Evolutionary conservation across 192 early-diverging fungal species (phyloP), one percentile per base, ranked within the genome.

Genomic region (Linnemannia exigua): DNA sequence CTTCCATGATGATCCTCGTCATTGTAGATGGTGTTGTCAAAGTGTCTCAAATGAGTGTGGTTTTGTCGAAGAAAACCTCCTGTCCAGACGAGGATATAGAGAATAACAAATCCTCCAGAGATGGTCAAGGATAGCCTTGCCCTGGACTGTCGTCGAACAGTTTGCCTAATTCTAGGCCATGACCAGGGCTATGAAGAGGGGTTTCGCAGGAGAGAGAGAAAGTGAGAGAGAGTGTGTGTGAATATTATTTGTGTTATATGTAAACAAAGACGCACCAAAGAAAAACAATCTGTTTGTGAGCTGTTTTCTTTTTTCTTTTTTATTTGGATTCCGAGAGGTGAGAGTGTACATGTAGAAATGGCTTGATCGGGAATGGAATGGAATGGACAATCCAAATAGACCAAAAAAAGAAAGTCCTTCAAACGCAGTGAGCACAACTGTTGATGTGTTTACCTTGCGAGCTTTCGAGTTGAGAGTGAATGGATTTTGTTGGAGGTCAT

Each of bases 181-280:
- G 84, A 80, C 84, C 78, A 86, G 0, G 79, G 63, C 84, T 84
- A 66, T 35, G 20, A 14, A 48, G 17, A 47, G 9, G 15, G 14
- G 58, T 31, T 31, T 28, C 31, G 25, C 41, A 9, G 3, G 41
- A 44, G 41, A 44, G n/a, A n/a, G n/a, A n/a, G n/a, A n/a, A n/a
- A n/a, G n/a, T n/a, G n/a, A n/a, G n/a, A n/a, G n/a, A n/a, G n/a
- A n/a, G n/a, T n/a, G n/a, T n/a, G n/a, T n/a, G n/a, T n/a, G n/a
- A n/a, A n/a, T n/a, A n/a, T n/a, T 44, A 9, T 44, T 44, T 33
- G 1, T 31, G 58, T 63, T 31, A 25, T 28, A 33, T 0, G 58
- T 31, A 63, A 63, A 63, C 58, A 63, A 61, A 61, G n/a, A 63
- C 14, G 28, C 58, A 63, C 28, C 58, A 63, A 63, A 63, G 54